Percentiles rank a stretch among this genome's conserved stretches.
Evolutionary conservation across 2,329 filamentous ascomycete genomes (phyloP).

Genomic region (Fusarium sp.): DNA sequence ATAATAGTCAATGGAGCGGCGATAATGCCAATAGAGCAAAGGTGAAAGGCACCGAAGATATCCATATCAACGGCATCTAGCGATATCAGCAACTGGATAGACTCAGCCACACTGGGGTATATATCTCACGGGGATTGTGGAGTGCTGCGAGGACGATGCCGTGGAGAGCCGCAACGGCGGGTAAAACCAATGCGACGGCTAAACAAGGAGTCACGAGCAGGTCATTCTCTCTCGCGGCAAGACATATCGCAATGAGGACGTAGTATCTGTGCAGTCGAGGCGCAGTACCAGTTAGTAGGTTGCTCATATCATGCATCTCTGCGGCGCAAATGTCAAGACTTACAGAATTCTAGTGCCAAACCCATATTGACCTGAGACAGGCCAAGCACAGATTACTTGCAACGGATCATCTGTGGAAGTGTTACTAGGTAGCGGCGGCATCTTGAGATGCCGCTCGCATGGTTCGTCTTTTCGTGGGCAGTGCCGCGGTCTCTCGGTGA

Average conservation of each 20-base stretch:
- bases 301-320: neutral
- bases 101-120: neutral
- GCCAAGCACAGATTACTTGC: slow-evolving; percentile 66
- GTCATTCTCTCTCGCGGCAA: slow-evolving; percentile 70
- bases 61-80: slow-evolving; percentile 74
- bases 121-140: slow-evolving; percentile 65
- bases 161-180: slow-evolving; percentile 72
- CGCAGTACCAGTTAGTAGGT: no score
- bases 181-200: slow-evolving; percentile 70
- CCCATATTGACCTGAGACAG: slow-evolving; percentile 67
- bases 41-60: slow-evolving; percentile 73
- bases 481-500: neutral
- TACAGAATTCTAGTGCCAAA: slow-evolving; percentile 63
- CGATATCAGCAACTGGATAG: rapidly evolving
- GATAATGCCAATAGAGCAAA: slow-evolving; percentile 73
- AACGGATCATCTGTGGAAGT: slow-evolving; percentile 13
- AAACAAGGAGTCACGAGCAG: slow-evolving; percentile 73
- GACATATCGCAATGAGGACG: slow-evolving; percentile 69
- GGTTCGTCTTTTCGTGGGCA: neutral
- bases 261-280: slow-evolving; percentile 62
- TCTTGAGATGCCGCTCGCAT: slow-evolving; percentile 5
- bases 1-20: slow-evolving; percentile 71
- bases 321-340: slow-evolving; percentile 33
- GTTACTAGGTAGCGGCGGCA: slow-evolving; percentile 7
- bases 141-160: slow-evolving; percentile 68